Evolutionary conservation across 768 basidiomycete species (phyloP), one percentile per base, ranked within the genome.

Genomic region (Termitomyces eurrhizus): DNA sequence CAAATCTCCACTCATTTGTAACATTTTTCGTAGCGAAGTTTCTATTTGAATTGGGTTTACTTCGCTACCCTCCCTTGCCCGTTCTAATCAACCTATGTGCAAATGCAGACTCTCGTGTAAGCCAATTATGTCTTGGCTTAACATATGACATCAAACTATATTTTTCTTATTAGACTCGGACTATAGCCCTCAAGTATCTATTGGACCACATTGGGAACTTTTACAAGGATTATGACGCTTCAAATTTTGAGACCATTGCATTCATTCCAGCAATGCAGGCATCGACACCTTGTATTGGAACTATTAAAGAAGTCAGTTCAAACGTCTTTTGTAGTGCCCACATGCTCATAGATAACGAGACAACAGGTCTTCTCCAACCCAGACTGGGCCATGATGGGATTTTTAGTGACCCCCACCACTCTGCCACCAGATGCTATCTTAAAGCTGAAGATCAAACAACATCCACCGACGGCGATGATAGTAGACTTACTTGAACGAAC

Each of bases 261-360:
- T 99, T 92, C 74, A 83, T 99, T 49, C 96, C 96, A 1, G 86
- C 93, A 3, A 66, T 84, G 3, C 76, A 81, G 18, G 76, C 80
- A 6, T 76, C 79, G 16, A 80, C 80, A n/a, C 65, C 72, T 35
- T 79, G 81, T 59, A 68, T 92, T 61, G 88, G 83, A 2, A 83
- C 80, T 45, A 84, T 87, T 14, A 77, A 79, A 65, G 88, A 93
- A 70, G 93, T 91, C 57, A 42, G 77, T 65, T 26, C 44, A 42
- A 9, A 53, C n/a, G 56, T 26, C 21, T 24, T 5, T 53, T 9
- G 32, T 9, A 7, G 50, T 39, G 36, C 36, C 7, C 16, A 37
- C 14, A 2, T 58, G 14, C 51, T 52, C 33, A 37, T 44, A 14
- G 32, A 49, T 52, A 39, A 51, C 24, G 26, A 32, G 21, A 45